Evolutionary conservation across 352 stramenopile species (phyloP), one percentile per base, ranked within the genome.

Genomic region (Phytopythium ostracodes): DNA sequence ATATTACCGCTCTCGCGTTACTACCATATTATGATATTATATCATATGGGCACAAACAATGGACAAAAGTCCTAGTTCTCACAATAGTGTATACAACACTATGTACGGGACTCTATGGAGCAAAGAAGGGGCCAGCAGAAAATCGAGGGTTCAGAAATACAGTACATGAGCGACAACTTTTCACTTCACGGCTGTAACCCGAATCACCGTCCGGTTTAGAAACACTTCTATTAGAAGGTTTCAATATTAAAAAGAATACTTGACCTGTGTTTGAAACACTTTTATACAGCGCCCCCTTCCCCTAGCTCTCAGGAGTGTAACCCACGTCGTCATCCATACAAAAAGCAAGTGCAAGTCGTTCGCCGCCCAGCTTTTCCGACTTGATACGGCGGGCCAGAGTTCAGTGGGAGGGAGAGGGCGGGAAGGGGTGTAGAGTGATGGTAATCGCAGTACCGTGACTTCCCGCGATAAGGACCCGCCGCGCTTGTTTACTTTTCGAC

Each of bases 381-480:
- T 38, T 38, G 33, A 38, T 10, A 38, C 7, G 33, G 14, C 31
- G 33, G 33, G 33, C 10, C 42, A 52, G 44, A 52, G 44, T 52
- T 52, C 44, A 52, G 44, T 20, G 44, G 43, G 10, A 44, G 40
- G 20, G 17, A 44, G 40, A 6, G 40, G 17, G 40, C 17, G 17
- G 12, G 40, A 44, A 44, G 40, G 17, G 20, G 17, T 12, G 4
- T 25, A 56, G 49, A 56, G 29, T 40, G 49, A 40, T 7, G 17
- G 49, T 56, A 54, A 54, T 36, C 47, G 15, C 27, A 40, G 49
- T 56, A 56, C 49, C 27, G 49, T 56, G 15, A 24, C 24, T 31
- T 54, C 25, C 25, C 7, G 14, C 33, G 33, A 38, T 38, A 38
- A 11, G 33, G 33, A 38, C 33, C 33, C 33, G 33, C 33, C 33